Base-by-base conservation (phyloP, 345 rosid genomes). In the Eucalyptus marginata region DNA sequence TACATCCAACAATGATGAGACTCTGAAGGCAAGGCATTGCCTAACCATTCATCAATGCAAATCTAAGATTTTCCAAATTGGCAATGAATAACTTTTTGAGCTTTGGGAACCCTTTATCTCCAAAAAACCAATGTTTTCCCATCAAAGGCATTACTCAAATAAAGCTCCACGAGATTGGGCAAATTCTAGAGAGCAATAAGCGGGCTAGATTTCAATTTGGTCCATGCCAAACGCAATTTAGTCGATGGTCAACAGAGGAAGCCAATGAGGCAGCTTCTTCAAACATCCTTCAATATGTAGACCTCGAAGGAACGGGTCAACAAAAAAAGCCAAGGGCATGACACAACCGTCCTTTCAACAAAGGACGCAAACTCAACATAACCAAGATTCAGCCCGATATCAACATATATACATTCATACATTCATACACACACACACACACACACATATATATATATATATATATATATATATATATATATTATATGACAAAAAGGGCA, bases 81-180 rank as follows among this genome's bases (percentile, higher is more conserved):
- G 11, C 1, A 1, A 15, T 1, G 3, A 0, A 2, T 5, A 66
- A 15, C 1, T 7, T 1, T 22, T 14, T 66, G 40, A 31, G 79
- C 79, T 66, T 66, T 12, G 24, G 79, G 79, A 66, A 66, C 22
- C 43, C 79, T 31, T 20, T 31, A 31, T 66, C 79, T 4, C 2
- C 43, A 40, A 15, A 66, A 29, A 16, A 29, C 22, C 79, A 66
- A 31, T 31, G 6, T 31, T 31, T 31, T 20, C 22, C 79, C 43
- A 2, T 31, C 22, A 31, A 66, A 66, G 43, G 43, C 22, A 1
- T 31, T 11, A 15, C 0, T 1, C 2, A 31, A 3, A 1, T 0
- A 1, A 66, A 66, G 79, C 11, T 4, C 12, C 40, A 15, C 0
- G 22, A 66, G 79, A 66, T 31, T 66, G 43, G 79, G 79, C 12